Evolutionary conservation across 345 rosid genomes (phyloP).

Genomic region (Crucihimalaya himalaica): DNA sequence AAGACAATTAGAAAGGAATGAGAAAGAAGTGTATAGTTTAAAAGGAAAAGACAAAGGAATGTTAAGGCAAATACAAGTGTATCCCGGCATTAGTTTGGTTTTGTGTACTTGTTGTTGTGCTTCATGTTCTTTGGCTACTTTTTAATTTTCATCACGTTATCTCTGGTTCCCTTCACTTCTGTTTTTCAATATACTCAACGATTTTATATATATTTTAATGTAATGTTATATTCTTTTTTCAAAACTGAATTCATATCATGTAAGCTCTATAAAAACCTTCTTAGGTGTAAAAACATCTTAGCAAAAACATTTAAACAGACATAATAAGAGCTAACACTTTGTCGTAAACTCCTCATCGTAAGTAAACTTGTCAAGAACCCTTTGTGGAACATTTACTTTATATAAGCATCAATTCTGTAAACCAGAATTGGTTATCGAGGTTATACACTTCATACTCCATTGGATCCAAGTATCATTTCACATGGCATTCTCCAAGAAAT

Average conservation of each 20-base stretch:
- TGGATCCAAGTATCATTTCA: too few species aligned
- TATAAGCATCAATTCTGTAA: too few species aligned
- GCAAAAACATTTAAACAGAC: not conserved
- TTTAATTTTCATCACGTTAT: conserved; percentile 1
- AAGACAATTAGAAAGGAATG: not conserved
- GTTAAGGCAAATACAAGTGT: conserved; percentile 27
- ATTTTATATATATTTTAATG: not conserved
- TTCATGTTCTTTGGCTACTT: conserved; percentile 33
- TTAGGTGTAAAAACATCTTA: not conserved
- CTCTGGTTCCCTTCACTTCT: conserved; percentile 3
- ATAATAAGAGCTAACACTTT: not conserved
- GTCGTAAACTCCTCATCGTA: not conserved
- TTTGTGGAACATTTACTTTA: not conserved
- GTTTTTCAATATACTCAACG: not conserved
- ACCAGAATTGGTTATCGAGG: too few species aligned
- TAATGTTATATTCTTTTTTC: too few species aligned
- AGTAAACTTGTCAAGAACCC: not conserved
- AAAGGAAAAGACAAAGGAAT: conserved; percentile 25
- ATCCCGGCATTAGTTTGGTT: conserved; percentile 28
- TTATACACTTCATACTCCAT: too few species aligned
- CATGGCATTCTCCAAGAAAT: too few species aligned
- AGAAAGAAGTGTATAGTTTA: conserved; percentile 6
- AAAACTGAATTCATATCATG: too few species aligned
- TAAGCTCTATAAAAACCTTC: not conserved
- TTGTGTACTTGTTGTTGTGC: conserved; percentile 15